phyloP scores from a whole-genome alignment of 2,329 filamentous ascomycete species.

The Fusarium metavorans region DNA sequence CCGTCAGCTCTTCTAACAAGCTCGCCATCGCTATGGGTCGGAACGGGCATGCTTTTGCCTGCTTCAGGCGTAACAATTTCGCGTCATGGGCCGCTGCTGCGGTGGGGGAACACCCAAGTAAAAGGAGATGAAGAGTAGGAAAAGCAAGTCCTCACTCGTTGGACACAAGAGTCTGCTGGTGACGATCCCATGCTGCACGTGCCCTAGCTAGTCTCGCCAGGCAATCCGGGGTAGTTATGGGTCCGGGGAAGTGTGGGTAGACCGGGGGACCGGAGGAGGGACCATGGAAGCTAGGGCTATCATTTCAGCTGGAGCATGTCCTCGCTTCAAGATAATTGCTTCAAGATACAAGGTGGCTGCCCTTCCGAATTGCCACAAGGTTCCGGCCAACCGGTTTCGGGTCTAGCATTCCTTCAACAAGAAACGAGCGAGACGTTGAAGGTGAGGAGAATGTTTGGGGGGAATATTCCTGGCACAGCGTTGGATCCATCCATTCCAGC shows the following conservation, averaged over 20 bases:
- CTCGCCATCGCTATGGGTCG: constrained; percentile 13
- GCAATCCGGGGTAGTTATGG: constrained; percentile 4
- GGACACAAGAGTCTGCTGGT: not conserved
- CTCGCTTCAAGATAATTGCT: not conserved
- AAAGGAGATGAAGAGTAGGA: not conserved
- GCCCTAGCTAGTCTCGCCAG: not conserved
- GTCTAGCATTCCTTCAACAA: not conserved
- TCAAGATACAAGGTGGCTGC: not conserved
- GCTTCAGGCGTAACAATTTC: not conserved
- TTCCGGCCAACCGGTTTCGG: not conserved
- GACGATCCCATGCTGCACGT: constrained; percentile 10
- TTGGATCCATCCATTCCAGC: not conserved
- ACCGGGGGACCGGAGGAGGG: not conserved
- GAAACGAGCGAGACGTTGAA: not conserved
- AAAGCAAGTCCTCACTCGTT: not conserved
- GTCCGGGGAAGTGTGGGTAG: constrained; percentile 5
- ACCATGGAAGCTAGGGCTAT: not conserved
- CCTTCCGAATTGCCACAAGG: not conserved
- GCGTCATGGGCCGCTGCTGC: constrained; percentile 18
- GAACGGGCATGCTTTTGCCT: constrained; percentile 24
- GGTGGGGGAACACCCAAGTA: not conserved
- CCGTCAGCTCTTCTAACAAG: constrained; percentile 4
- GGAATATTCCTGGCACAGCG: not conserved
- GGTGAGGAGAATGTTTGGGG: not conserved
- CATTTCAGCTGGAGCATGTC: not conserved